Evolutionary conservation across 768 basidiomycete species (phyloP).

Genomic region (Naematelia encephala): DNA sequence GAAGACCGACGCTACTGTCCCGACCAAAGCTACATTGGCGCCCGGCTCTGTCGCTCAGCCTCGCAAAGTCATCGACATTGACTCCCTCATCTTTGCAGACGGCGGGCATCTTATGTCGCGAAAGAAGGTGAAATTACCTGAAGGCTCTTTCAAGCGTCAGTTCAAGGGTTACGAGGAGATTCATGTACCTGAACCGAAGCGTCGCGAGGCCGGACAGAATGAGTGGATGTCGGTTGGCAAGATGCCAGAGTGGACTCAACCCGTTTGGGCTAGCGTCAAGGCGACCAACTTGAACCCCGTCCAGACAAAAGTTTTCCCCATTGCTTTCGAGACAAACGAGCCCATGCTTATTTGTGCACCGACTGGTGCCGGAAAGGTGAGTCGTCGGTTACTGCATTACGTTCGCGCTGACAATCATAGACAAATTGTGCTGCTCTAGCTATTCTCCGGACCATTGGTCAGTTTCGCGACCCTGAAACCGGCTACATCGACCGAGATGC

Average conservation of each 20-base stretch:
- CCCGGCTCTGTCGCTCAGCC: slow-evolving; percentile 82
- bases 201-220: slow-evolving; percentile 61
- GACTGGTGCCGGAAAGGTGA: slow-evolving; percentile 95
- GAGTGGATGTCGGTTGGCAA: slow-evolving; percentile 62
- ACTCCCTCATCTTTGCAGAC: slow-evolving; percentile 91
- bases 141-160: slow-evolving; percentile 93
- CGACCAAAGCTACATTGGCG: slow-evolving; percentile 78
- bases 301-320: slow-evolving; percentile 86
- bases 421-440: slow-evolving; percentile 97
- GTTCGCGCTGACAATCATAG: slow-evolving; percentile 56
- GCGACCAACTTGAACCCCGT: slow-evolving; percentile 74
- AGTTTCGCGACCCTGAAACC: slow-evolving; percentile 77
- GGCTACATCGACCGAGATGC: slow-evolving; percentile 77
- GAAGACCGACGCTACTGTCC: slow-evolving; percentile 62
- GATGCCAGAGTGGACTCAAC: slow-evolving; percentile 80
- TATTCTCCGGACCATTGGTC: slow-evolving; percentile 82
- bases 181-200: slow-evolving; percentile 89
- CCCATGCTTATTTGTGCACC: slow-evolving; percentile 94
- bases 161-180: slow-evolving; percentile 98
- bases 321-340: slow-evolving; percentile 86
- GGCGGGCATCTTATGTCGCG: slow-evolving; percentile 98
- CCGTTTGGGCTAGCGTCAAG: slow-evolving; percentile 71
- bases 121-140: slow-evolving; percentile 95
- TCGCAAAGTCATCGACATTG: slow-evolving; percentile 79
- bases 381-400: too few relatives aligned